Conservation (phyloP, 1,139 yeast species). For the Taiozyma sp. region DNA sequence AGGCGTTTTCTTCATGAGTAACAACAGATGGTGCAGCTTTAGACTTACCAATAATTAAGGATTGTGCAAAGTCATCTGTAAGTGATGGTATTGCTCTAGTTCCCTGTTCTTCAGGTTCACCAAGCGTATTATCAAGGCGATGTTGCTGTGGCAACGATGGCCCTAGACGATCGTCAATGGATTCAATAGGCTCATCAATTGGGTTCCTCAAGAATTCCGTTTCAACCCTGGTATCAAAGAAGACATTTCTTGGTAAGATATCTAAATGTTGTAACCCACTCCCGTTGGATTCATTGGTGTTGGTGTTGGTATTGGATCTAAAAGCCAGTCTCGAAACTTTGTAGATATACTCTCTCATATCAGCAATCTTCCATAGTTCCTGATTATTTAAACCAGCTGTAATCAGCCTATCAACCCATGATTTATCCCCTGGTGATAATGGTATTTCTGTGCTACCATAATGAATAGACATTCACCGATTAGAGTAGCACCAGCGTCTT, state of each 20-base stretch:
- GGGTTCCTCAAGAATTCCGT: too few relatives aligned
- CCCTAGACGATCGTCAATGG: conserved; percentile 19
- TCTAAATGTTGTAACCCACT: conserved; percentile 30
- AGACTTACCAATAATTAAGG: conserved; percentile 28
- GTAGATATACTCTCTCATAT: conserved; percentile 61
- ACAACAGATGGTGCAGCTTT: conserved; percentile 49
- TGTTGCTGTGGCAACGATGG: background rate
- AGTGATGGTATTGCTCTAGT: conserved; percentile 3
- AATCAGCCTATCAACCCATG: conserved; percentile 67
- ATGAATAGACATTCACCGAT: conserved; percentile 51
- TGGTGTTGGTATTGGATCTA: conserved; percentile 7
- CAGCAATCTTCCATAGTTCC: conserved; percentile 81
- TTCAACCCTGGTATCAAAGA: conserved; percentile 55
- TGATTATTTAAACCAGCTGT: conserved; percentile 65
- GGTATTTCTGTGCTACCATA: conserved; percentile 36
- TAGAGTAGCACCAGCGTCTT: conserved; percentile 61
- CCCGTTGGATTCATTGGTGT: conserved; percentile 2
- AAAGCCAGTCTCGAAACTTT: conserved; percentile 41
- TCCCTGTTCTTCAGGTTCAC: conserved; percentile 7
- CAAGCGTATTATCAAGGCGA: background rate
- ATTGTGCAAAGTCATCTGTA: conserved; percentile 23
- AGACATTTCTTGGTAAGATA: conserved; percentile 57
- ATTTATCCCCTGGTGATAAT: conserved; percentile 55
- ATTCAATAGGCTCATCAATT: conserved; percentile 11
- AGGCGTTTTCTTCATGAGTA: conserved; percentile 44